Evolutionary conservation across 352 stramenopile species (phyloP).

Genomic region (Elongisporangium undulatum): DNA sequence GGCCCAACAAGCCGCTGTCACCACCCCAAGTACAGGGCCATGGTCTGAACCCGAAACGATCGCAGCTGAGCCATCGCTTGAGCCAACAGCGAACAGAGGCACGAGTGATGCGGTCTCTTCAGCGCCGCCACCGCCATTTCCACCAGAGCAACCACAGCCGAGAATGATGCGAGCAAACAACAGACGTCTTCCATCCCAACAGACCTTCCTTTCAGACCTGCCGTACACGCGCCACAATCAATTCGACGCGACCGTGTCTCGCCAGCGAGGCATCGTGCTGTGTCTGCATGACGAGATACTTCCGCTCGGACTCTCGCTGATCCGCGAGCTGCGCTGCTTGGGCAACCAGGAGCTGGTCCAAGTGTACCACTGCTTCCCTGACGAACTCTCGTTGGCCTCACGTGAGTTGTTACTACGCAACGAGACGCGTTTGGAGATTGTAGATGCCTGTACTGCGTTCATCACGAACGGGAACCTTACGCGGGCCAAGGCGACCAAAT

Average conservation of each 20-base stretch:
- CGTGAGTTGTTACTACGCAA: conserved; percentile 22
- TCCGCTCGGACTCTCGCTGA: conserved; percentile 36
- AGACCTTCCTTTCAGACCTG: not conserved
- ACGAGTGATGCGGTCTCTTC: no score
- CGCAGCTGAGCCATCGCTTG: no score
- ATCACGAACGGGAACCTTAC: conserved; percentile 17
- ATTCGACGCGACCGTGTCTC: not conserved
- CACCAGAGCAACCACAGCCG: not conserved
- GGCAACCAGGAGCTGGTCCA: conserved; percentile 42
- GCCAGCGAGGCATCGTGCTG: conserved; percentile 23
- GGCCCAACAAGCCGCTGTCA: no score
- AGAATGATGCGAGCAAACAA: not conserved
- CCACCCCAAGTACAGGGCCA: no score
- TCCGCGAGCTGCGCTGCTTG: conserved; percentile 36
- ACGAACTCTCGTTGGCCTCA: conserved; percentile 29
- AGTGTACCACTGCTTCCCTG: conserved; percentile 41
- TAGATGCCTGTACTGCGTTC: conserved; percentile 38
- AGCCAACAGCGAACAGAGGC: no score
- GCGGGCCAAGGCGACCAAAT: conserved; percentile 19
- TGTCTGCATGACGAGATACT: conserved; percentile 35
- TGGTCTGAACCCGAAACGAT: no score
- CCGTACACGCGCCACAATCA: not conserved
- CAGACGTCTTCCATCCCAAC: not conserved
- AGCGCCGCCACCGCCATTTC: not conserved
- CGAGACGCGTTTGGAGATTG: conserved; percentile 34